Percentiles rank a stretch among this genome's conserved stretches.
These are phyloP conservation scores for Cladobotryum protrusum DNA, from an alignment of 2,329 filamentous ascomycete species.

Conservation along the genomic window DNA sequence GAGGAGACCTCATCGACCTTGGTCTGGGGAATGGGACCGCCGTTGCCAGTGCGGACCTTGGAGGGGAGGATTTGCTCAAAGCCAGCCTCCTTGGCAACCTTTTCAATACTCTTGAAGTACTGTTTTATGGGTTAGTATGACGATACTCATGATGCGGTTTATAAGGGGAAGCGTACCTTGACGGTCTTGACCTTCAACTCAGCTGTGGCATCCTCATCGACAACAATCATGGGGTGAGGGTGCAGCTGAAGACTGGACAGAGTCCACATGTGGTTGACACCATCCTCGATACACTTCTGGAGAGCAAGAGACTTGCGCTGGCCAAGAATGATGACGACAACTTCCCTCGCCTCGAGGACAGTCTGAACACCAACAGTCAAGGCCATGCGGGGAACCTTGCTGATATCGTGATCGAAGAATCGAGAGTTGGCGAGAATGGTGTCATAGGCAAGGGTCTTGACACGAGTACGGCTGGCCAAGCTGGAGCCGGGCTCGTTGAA, in stretches of 20 bases:
- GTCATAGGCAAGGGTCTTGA: constrained; percentile 83
- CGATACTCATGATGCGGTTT: neutral
- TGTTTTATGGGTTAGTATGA: constrained; percentile 21
- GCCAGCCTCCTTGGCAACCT: constrained; percentile 50
- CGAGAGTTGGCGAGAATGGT: constrained; percentile 80
- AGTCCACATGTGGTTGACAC: constrained; percentile 88
- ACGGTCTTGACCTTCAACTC: constrained; percentile 71
- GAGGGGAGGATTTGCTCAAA: constrained; percentile 52
- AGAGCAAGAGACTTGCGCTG: constrained; percentile 75
- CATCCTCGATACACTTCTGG: constrained; percentile 73
- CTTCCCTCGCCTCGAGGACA: constrained; percentile 72
- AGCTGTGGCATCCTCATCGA: constrained; percentile 72
- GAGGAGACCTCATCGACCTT: constrained; percentile 39
- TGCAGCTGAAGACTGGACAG: constrained; percentile 75
- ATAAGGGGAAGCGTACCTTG: constrained; percentile 36
- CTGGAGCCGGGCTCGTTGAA: constrained; percentile 87
- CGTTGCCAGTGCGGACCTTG: constrained; percentile 45
- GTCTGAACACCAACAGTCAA: constrained; percentile 81
- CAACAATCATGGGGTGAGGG: constrained; percentile 74
- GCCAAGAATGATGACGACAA: constrained; percentile 76
- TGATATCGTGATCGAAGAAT: constrained; percentile 72
- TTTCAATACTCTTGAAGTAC: constrained; percentile 68
- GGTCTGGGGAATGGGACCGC: constrained; percentile 32
- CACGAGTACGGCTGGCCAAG: constrained; percentile 68
- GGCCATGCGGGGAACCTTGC: constrained; percentile 72